Evolutionary conservation across 176 grass and related monocot species (phyloP).

Genomic region (Triticum dicoccoides): DNA sequence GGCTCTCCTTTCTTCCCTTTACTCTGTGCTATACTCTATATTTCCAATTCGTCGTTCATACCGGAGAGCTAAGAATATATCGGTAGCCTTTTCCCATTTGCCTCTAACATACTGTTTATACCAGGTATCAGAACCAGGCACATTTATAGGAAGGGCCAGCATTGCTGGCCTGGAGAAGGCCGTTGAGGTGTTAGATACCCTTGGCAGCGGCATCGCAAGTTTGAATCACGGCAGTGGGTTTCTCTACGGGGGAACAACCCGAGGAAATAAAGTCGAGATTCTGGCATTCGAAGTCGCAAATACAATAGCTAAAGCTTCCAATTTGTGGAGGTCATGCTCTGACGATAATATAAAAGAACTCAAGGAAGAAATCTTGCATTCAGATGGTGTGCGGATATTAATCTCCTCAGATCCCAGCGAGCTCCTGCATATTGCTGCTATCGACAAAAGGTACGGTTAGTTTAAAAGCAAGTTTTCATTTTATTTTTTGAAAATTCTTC

Average conservation of each 20-base stretch:
- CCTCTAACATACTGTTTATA: slow-evolving; percentile 43
- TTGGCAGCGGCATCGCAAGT: slow-evolving; percentile 85
- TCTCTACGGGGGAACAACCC: slow-evolving; percentile 49
- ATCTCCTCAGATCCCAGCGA: slow-evolving; percentile 61
- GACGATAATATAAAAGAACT: slow-evolving; percentile 72
- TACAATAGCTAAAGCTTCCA: slow-evolving; percentile 82
- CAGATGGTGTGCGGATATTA: slow-evolving; percentile 72
- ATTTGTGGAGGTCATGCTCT: slow-evolving; percentile 72
- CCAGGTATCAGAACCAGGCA: slow-evolving; percentile 82
- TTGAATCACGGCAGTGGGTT: slow-evolving; percentile 86
- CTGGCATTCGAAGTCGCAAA: slow-evolving; percentile 96
- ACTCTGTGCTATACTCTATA: not conserved
- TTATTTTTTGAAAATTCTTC: not conserved
- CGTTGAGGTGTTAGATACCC: slow-evolving; percentile 78
- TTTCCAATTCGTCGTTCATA: not conserved
- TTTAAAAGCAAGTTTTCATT: not conserved
- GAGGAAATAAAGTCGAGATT: slow-evolving; percentile 72
- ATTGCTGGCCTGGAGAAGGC: slow-evolving; percentile 84
- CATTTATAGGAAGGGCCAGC: slow-evolving; percentile 72
- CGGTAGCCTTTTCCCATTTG: slow-evolving; percentile 15
- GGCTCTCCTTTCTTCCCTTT: not conserved
- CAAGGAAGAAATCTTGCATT: slow-evolving; percentile 78
- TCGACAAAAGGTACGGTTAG: slow-evolving; percentile 80
- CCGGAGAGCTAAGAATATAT: not conserved
- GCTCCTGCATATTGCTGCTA: slow-evolving; percentile 66